Evolutionary conservation across 768 basidiomycete genomes (phyloP), one percentile per base, ranked within the genome.

Genomic region (Podaxis mareebaensis): DNA sequence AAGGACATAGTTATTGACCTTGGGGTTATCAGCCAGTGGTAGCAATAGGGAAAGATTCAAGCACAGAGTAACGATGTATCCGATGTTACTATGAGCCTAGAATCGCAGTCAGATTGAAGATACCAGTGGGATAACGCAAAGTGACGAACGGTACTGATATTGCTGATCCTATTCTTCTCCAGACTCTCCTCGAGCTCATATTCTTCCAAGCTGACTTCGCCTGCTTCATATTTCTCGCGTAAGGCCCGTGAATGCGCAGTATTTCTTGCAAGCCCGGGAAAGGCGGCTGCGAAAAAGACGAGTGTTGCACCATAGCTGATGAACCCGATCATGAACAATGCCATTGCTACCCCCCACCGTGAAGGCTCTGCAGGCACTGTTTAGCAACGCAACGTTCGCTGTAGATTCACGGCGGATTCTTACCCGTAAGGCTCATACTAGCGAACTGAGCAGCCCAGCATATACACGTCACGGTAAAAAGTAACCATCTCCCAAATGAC

Each of bases 391-490:
- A 17, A 46, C 15, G 6, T 17, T 33, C 26, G 11, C 46, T 36
- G 49, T 22, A 15, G 38, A 13, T 36, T 5, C 38, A 42, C 17
- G 4, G 42, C 7, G 4, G 20, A 22, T 46, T 17, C 84, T 22
- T 68, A 90, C 90, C 76, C 0, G 90, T 91, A 22, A 94, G 78
- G 22, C 84, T 80, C 82, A 94, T 87, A 70, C 85, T 88, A 0
- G 89, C 85, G 66, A 89, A 95, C 69, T 93, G 91, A 3, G 91
- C 84, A 0, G 76, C 89, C 93, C 93, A 95, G 64, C 90, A 93
- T 39, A 93, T 78, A 49, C 86, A 74, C 0, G 92, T 94, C 10
- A 89, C 72, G 17, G 79, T 79, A 24, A 93, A 76, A n/a, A 94
- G 78, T 8, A 93, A 72, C 90, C 91, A 93, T 13, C 89, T 85